Evolutionary conservation across 2,329 filamentous ascomycete species (phyloP).

Genomic region (Fusarium miscanthi): DNA sequence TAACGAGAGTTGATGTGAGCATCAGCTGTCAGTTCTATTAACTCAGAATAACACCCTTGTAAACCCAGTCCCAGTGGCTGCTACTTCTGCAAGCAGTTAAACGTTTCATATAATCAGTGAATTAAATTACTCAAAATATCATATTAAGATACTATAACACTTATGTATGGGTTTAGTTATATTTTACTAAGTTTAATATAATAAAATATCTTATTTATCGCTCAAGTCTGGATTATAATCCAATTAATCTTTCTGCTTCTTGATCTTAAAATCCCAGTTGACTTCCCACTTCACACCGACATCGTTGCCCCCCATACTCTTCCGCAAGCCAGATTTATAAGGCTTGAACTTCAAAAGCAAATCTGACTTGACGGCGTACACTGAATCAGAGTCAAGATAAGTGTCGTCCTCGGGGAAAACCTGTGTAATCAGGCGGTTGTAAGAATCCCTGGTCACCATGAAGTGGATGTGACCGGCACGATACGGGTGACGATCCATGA

Average conservation of each 20-base stretch:
- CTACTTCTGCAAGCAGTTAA: too few species aligned
- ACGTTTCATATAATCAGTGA: too few species aligned
- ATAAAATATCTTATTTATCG: too few species aligned
- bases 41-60: too few species aligned
- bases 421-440: not conserved
- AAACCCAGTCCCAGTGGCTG: too few species aligned
- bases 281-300: not conserved
- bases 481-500: not conserved
- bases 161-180: too few species aligned
- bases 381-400: not conserved
- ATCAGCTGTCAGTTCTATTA: too few species aligned
- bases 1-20: too few species aligned
- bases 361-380: not conserved
- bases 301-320: fast-evolving
- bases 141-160: too few species aligned
- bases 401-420: fast-evolving
- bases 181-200: too few species aligned
- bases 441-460: not conserved
- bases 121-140: too few species aligned
- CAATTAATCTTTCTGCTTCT: not conserved
- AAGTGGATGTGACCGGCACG: not conserved
- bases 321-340: fast-evolving
- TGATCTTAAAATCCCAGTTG: not conserved
- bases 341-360: fast-evolving
- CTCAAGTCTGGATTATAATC: too few species aligned